phyloP scores from a whole-genome alignment of 768 basidiomycete genomes.

The Mycena sanguinolenta region DNA sequence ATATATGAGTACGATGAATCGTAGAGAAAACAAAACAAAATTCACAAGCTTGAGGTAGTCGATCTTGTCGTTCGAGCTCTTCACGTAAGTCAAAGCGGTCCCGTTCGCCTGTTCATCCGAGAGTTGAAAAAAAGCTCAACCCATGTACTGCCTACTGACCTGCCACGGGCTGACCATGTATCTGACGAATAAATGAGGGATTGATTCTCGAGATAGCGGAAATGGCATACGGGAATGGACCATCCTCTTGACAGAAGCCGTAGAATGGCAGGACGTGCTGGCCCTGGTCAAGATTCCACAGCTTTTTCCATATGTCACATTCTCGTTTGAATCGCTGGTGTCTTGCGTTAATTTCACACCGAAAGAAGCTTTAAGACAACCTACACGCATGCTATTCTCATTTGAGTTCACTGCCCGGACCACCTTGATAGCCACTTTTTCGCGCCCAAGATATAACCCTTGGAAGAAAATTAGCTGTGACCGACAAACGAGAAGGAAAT shows the following conservation, averaged over 20 bases:
- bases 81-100: constrained; percentile 62
- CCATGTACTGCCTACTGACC: constrained; percentile 26
- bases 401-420: constrained; percentile 65
- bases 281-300: constrained; percentile 67
- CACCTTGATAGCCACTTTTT: constrained; percentile 71
- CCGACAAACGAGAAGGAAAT: neutral
- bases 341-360: constrained; percentile 3
- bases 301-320: constrained; percentile 65
- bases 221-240: constrained; percentile 65
- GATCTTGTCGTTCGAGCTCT: constrained; percentile 50
- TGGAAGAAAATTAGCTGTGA: constrained; percentile 46
- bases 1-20: neutral
- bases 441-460: constrained; percentile 64
- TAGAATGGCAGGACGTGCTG: constrained; percentile 69
- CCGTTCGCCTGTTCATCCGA: constrained; percentile 50
- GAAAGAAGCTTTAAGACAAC: constrained; percentile 19
- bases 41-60: constrained; percentile 60
- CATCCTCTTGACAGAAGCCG: constrained; percentile 68
- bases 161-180: constrained; percentile 75
- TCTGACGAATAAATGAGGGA: constrained; percentile 43
- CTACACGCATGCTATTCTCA: constrained; percentile 59
- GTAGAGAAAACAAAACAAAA: constrained; percentile 15
- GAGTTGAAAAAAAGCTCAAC: neutral
- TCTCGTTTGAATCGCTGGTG: constrained; percentile 65
- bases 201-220: neutral